Conservation (phyloP, 176 grass and related monocot species). For the Avena sativa region DNA sequence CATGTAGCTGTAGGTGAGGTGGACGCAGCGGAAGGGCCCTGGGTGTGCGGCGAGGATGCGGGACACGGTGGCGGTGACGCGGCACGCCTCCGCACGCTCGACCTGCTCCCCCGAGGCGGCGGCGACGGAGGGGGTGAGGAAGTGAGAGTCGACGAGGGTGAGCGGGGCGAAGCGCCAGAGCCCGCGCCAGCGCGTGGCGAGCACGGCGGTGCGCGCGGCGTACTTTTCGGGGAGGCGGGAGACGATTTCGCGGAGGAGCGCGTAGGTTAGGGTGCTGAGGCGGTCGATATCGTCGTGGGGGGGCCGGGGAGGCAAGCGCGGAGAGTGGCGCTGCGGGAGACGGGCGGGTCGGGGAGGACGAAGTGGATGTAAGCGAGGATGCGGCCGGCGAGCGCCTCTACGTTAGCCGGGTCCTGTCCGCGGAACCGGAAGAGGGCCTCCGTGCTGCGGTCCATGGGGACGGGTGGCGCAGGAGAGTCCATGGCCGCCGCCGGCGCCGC, state of each 20-base stretch:
- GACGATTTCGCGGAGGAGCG: slow-evolving; percentile 4
- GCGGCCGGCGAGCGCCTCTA: background rate
- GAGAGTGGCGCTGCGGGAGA: background rate
- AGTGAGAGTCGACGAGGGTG: background rate
- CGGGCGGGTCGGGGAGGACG: background rate
- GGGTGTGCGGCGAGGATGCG: no score
- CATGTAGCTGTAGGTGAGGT: background rate
- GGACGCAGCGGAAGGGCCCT: no score
- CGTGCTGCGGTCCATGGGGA: background rate
- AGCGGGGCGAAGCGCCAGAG: background rate
- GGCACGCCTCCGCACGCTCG: background rate
- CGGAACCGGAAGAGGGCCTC: background rate
- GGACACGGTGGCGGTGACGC: background rate
- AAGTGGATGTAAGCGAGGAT: background rate
- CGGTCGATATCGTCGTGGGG: background rate
- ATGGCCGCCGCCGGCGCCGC: no score
- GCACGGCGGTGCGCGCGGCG: background rate
- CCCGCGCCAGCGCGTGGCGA: slow-evolving; percentile 20
- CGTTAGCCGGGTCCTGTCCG: background rate
- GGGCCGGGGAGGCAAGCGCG: background rate
- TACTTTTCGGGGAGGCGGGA: background rate
- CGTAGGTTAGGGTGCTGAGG: background rate
- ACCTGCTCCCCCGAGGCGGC: background rate
- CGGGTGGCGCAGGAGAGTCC: no score
- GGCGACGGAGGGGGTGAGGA: background rate